Evolutionary conservation across 2,329 filamentous ascomycete species (phyloP).

Genomic region (Botrytis fragariae): DNA sequence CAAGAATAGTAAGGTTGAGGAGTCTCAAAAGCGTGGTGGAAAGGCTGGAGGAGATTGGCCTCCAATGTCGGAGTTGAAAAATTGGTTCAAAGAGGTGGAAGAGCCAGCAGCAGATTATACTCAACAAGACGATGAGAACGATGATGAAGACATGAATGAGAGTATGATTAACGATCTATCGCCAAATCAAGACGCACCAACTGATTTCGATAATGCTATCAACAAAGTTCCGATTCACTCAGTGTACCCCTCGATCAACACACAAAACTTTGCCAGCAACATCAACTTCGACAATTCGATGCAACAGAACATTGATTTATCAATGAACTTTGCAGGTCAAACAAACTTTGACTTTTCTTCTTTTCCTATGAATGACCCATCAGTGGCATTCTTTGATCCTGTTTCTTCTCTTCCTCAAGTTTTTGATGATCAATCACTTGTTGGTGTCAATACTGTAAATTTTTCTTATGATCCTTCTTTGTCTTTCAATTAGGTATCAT

Average conservation of each 20-base stretch:
- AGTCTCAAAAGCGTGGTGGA: constrained; percentile 51
- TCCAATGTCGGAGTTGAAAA: constrained; percentile 55
- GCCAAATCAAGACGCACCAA: constrained; percentile 28
- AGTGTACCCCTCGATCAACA: constrained; percentile 22
- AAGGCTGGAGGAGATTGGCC: constrained; percentile 56
- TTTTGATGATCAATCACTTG: constrained; percentile 27
- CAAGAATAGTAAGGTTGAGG: constrained; percentile 37
- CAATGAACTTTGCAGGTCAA: constrained; percentile 31
- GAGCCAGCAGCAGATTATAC: constrained; percentile 37
- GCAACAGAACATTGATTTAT: constrained; percentile 29
- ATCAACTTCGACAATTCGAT: constrained; percentile 26
- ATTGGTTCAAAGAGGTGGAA: constrained; percentile 57
- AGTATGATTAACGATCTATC: constrained; percentile 30
- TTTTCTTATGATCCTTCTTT: constrained; percentile 25
- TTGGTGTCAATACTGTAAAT: constrained; percentile 26
- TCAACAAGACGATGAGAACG: constrained; percentile 41
- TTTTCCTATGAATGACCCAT: constrained; percentile 26
- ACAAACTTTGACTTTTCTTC: constrained; percentile 27
- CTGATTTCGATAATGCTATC: constrained; percentile 26
- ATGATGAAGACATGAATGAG: constrained; percentile 39
- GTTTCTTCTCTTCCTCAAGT: constrained; percentile 26
- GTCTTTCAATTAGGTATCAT: constrained; percentile 13
- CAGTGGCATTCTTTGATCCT: constrained; percentile 28
- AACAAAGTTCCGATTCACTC: constrained; percentile 18
- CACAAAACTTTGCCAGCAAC: constrained; percentile 24